Evolutionary conservation across 306 rosid genomes (phyloP).

Genomic region (Alnus glutinosa): DNA sequence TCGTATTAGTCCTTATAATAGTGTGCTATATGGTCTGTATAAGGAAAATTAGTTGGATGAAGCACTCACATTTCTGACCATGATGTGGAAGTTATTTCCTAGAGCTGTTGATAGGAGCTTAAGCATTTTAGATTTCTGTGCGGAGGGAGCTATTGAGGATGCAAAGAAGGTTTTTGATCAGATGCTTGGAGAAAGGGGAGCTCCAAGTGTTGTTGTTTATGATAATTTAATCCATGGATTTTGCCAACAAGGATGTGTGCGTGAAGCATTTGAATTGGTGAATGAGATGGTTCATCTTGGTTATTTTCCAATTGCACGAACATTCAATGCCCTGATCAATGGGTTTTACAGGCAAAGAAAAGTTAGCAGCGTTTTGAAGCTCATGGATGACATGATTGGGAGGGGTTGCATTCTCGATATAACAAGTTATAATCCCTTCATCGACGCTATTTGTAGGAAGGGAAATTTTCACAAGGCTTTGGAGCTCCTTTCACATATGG

Average conservation of each 20-base stretch:
- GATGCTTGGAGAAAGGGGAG: slow-evolving; percentile 54
- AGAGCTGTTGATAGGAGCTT: slow-evolving; percentile 64
- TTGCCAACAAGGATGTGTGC: slow-evolving; percentile 44
- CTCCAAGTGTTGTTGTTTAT: slow-evolving; percentile 63
- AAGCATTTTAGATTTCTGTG: slow-evolving; percentile 43
- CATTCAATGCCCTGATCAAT: slow-evolving; percentile 53
- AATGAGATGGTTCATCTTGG: slow-evolving; percentile 60
- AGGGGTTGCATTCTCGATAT: slow-evolving; percentile 54
- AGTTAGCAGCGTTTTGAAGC: slow-evolving; percentile 52
- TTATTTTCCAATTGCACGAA: slow-evolving; percentile 54
- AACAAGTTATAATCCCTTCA: slow-evolving; percentile 48
- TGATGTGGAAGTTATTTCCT: slow-evolving; percentile 59
- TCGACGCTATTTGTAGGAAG: slow-evolving; percentile 46
- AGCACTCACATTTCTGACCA: slow-evolving; percentile 51
- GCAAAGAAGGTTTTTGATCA: slow-evolving; percentile 60
- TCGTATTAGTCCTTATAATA: slow-evolving; percentile 65
- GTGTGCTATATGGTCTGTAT: slow-evolving; percentile 67
- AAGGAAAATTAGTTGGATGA: slow-evolving; percentile 51
- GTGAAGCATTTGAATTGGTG: slow-evolving; percentile 63
- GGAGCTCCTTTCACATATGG: slow-evolving; percentile 47
- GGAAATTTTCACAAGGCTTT: slow-evolving; percentile 59
- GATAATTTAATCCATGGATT: slow-evolving; percentile 49
- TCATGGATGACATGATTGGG: slow-evolving; percentile 55
- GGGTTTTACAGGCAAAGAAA: slow-evolving; percentile 57
- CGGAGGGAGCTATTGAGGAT: slow-evolving; percentile 46